Base-by-base conservation (phyloP, 1,284 basidiomycete species). In the Tilletia horrida region DNA sequence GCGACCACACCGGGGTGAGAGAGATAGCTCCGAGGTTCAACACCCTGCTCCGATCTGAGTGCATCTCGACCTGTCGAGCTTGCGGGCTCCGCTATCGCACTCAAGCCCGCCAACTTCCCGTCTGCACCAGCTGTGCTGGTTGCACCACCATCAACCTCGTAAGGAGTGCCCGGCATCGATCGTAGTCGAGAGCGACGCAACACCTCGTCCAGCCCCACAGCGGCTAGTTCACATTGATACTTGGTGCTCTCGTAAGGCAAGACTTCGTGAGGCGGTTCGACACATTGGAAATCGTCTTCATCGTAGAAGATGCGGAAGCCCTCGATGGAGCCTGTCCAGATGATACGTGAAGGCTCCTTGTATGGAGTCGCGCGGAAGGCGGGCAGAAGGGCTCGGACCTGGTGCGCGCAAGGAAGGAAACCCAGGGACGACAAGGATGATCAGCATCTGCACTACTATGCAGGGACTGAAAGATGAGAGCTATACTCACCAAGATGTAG, bases 251-350 rank as follows among this genome's bases (percentile, higher is more conserved):
- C 80, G 72, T 82, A 82, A 9, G 80, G 74, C 43, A 76, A 65
- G 21, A 73, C 72, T 45, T 76, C 67, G 6, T 68, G 65, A 42
- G 62, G 50, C 0, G 63, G 67, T 61, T 81, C 71, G 7, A 78
- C 35, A 65, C 81, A 81, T 67, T 82, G 74, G 57, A 72, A 77
- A 67, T 82, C 81, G 40, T 66, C 69, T 21, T 70, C 66, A 31
- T 80, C 71, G 67, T 77, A 80, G 70, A 76, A 79, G 57, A 67
- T 66, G 14, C 69, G 67, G 40, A 72, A 72, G 11, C 79, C 81
- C 63, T 82, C 81, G 35, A 82, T 69, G 13, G 80, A 81, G 67
- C 80, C 76, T 23, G 80, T 82, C 81, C 81, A 82, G 62, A 82
- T 73, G 65, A 82, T 74, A 44, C 80, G 74, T 21, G 78, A 75